These are phyloP conservation scores for Eragrostis nindensis DNA, from an alignment of 176 grass and related monocot species.

Conservation along the genomic window DNA sequence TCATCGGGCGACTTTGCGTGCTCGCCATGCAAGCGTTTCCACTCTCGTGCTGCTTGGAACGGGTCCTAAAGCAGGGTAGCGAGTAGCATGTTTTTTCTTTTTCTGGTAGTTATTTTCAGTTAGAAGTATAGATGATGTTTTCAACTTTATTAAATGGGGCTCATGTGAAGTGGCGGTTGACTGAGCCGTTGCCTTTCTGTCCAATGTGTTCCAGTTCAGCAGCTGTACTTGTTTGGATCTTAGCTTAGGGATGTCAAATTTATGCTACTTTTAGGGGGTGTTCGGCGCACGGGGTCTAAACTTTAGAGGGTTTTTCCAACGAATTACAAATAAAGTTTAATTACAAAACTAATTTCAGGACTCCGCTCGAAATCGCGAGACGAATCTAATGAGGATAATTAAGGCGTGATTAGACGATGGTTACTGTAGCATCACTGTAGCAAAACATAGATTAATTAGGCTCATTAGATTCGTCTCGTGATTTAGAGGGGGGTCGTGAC, in stretches of 20 bases:
- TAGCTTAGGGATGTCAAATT: not conserved
- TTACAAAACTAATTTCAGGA: no score
- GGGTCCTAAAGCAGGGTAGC: not conserved
- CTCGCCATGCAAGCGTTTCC: conserved; percentile 6
- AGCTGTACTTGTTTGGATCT: not conserved
- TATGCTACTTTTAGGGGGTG: not conserved
- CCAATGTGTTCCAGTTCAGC: not conserved
- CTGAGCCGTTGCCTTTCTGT: not conserved
- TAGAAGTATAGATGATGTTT: not conserved
- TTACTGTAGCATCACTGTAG: no score
- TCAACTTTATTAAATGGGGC: not conserved
- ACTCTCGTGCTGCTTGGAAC: not conserved
- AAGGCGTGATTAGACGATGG: no score
- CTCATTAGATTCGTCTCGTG: no score
- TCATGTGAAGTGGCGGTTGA: conserved; percentile 28
- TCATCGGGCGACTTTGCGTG: conserved; percentile 32
- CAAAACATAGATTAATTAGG: no score
- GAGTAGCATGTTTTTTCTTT: not conserved
- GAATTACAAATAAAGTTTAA: no score
- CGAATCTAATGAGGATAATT: no score
- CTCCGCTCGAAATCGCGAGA: no score
- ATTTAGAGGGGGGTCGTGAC: no score
- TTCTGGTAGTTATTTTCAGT: not conserved
- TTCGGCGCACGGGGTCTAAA: no score
- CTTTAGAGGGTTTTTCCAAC: no score